These are phyloP conservation scores for Fusarium acutatum DNA, from an alignment of 2,329 filamentous ascomycete species.

Conservation along the genomic window DNA sequence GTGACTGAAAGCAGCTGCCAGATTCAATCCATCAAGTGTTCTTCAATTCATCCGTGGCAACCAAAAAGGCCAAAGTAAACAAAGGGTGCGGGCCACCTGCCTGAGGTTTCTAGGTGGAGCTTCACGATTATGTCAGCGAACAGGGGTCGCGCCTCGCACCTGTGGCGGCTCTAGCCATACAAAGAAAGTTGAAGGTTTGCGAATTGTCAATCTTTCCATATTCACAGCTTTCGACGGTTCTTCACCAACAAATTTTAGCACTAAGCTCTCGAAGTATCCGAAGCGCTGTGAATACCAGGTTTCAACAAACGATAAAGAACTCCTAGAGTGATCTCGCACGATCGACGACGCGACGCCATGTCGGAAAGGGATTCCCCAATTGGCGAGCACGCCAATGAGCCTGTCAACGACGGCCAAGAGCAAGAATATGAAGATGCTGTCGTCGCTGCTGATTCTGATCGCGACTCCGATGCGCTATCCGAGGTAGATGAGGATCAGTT, in stretches of 20 bases:
- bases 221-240: slow-evolving; percentile 1
- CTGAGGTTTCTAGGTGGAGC: slow-evolving; percentile 32
- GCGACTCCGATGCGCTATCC: slow-evolving; percentile 68
- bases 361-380: slow-evolving; percentile 58
- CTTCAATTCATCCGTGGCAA: slow-evolving; percentile 35
- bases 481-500: slow-evolving; percentile 77
- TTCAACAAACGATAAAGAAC: not conserved
- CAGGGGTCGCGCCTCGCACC: slow-evolving; percentile 27
- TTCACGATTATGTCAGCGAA: slow-evolving; percentile 44
- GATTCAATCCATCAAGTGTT: slow-evolving; percentile 29
- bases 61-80: slow-evolving; percentile 47
- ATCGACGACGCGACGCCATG: slow-evolving; percentile 44
- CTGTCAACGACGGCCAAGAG: slow-evolving; percentile 54
- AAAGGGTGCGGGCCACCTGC: slow-evolving; percentile 35
- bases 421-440: slow-evolving; percentile 42
- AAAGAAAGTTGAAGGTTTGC: slow-evolving; percentile 39
- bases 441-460: slow-evolving; percentile 58
- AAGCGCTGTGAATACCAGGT: not conserved
- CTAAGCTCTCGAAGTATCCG: not conserved
- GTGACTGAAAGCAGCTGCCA: slow-evolving; percentile 16
- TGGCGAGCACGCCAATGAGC: slow-evolving; percentile 49
- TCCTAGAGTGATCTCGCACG: slow-evolving; percentile 1
- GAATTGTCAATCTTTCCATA: slow-evolving; percentile 6
- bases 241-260: not conserved
- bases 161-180: slow-evolving; percentile 29